Evolutionary conservation across 495 filamentous ascomycete species (phyloP).

Genomic region (Annulohypoxylon bovei): DNA sequence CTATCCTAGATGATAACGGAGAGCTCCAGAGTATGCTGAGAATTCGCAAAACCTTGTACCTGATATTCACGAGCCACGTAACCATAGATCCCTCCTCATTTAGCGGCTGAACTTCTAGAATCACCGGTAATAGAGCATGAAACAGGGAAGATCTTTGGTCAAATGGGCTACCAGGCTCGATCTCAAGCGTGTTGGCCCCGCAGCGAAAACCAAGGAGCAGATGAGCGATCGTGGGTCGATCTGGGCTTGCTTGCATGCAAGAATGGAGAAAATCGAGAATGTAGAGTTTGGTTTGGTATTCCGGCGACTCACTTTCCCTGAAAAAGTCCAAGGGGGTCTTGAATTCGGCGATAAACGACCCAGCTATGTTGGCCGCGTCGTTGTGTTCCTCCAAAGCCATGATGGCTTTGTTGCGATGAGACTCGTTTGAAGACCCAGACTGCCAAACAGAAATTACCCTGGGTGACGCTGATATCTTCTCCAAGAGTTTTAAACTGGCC

Average conservation of each 20-base stretch:
- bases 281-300: conserved; percentile 78
- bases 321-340: conserved; percentile 69
- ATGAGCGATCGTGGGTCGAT: conserved; percentile 84
- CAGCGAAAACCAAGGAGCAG: conserved; percentile 88
- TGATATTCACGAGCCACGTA: conserved; percentile 77
- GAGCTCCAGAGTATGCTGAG: conserved; percentile 84
- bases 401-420: conserved; percentile 79
- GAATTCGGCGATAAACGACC: conserved; percentile 73
- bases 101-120: conserved; percentile 69
- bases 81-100: conserved; percentile 67
- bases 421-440: conserved; percentile 57
- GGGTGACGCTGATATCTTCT: conserved; percentile 83
- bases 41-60: conserved; percentile 78
- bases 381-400: conserved; percentile 77
- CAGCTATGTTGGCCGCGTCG: conserved; percentile 74
- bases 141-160: conserved; percentile 76
- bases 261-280: conserved; percentile 84
- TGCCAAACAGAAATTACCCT: conserved; percentile 72
- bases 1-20: conserved; percentile 76
- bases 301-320: conserved; percentile 67
- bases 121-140: conserved; percentile 76
- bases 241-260: conserved; percentile 74
- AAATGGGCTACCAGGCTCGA: conserved; percentile 72
- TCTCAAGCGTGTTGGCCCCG: conserved; percentile 68
- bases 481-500: conserved; percentile 78